phyloP scores from a whole-genome alignment of 345 rosid genomes.

The Moricandia moricandioides region DNA sequence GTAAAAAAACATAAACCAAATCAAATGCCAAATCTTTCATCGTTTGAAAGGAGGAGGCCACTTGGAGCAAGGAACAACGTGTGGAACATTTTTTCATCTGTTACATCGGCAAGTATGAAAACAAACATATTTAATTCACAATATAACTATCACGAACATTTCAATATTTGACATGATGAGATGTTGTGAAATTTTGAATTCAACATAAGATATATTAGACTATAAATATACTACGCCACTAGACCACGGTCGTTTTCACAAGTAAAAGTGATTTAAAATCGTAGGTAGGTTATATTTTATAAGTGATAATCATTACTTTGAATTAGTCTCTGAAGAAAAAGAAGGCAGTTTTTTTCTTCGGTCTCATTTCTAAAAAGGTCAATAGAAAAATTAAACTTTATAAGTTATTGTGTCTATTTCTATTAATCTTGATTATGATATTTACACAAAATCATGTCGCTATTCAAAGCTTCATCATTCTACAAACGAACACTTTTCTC shows the following conservation, averaged over 20 bases:
- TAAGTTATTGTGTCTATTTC: conserved; percentile 26
- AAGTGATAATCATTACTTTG: conserved; percentile 29
- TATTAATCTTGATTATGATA: conserved; percentile 24
- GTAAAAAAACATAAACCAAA: background rate
- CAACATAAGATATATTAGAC: conserved; percentile 9
- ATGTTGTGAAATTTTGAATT: conserved; percentile 20
- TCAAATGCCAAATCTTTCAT: background rate
- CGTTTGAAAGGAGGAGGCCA: background rate
- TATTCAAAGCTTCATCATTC: conserved; percentile 36
- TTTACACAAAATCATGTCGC: conserved; percentile 24
- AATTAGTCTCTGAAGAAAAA: conserved; percentile 26
- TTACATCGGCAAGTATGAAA: background rate
- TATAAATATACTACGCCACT: background rate
- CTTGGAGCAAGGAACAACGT: background rate
- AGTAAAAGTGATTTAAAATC: conserved; percentile 10
- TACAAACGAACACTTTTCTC: conserved; percentile 29
- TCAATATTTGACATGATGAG: conserved; percentile 20
- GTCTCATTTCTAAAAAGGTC: conserved; percentile 24
- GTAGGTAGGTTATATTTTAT: conserved; percentile 23
- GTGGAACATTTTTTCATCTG: background rate
- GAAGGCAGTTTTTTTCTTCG: conserved; percentile 7
- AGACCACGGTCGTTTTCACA: conserved; percentile 17
- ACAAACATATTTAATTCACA: background rate
- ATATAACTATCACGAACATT: background rate
- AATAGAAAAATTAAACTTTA: conserved; percentile 33